A percentile compares a stretch with the other conserved stretches of the same genome.
Conservation (phyloP, 2,329 filamentous ascomycete species). For the Ophiostoma pallidulum region DNA sequence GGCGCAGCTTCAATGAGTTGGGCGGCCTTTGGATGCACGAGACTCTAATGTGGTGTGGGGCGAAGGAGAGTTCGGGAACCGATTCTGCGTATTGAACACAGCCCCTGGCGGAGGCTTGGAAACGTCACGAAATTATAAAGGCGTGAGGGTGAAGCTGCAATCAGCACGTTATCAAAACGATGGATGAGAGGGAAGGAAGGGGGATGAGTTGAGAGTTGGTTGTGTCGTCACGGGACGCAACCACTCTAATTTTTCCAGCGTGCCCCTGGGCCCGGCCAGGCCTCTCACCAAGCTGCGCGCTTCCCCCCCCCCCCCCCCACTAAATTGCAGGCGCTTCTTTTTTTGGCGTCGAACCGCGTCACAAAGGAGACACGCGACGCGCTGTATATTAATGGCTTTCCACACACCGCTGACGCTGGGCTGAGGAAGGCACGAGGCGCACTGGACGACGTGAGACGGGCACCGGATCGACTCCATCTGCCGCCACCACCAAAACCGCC, state of each 20-base stretch:
- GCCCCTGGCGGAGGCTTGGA: too few relatives aligned
- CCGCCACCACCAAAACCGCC: neutral
- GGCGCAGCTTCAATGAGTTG: too few relatives aligned
- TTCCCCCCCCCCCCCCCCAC: neutral
- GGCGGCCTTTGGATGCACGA: too few relatives aligned
- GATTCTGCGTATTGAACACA: too few relatives aligned
- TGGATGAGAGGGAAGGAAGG: neutral
- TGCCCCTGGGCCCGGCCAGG: too few relatives aligned
- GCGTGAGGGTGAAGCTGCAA: too few relatives aligned
- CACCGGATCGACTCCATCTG: neutral
- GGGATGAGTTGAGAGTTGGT: neutral
- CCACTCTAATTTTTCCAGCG: conserved; percentile 2
- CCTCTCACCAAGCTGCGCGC: too few relatives aligned
- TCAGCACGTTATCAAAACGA: too few relatives aligned
- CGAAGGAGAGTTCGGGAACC: too few relatives aligned
- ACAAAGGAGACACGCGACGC: conserved; percentile 10
- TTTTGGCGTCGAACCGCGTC: conserved; percentile 6
- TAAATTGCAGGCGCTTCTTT: neutral
- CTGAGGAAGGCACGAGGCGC: too few relatives aligned
- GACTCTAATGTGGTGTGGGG: too few relatives aligned
- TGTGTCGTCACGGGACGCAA: conserved; percentile 6
- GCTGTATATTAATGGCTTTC: neutral
- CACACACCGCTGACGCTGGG: too few relatives aligned
- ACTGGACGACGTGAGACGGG: neutral
- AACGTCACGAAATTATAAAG: neutral